These are phyloP conservation scores for Diaporthe nobilis DNA, from an alignment of 2,329 filamentous ascomycete genomes.

Conservation along the genomic window DNA sequence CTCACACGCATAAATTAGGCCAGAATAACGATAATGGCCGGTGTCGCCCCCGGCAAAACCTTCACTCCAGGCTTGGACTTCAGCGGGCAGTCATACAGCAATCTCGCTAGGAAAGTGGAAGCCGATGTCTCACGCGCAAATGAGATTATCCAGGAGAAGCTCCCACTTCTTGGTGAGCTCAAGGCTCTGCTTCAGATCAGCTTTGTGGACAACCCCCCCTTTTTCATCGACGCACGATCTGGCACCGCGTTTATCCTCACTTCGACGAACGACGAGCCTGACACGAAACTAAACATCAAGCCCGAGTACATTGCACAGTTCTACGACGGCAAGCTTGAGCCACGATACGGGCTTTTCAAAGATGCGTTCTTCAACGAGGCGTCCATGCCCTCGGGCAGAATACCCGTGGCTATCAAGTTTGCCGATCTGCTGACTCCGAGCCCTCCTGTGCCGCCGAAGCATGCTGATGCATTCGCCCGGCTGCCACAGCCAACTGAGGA, in stretches of 20 bases:
- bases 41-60: conserved; percentile 44
- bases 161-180: conserved; percentile 45
- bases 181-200: conserved; percentile 44
- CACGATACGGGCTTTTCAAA: conserved; percentile 48
- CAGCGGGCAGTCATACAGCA: conserved; percentile 43
- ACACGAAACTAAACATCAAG: conserved; percentile 46
- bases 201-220: conserved; percentile 43
- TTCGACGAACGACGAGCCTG: conserved; percentile 44
- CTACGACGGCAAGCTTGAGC: conserved; percentile 47
- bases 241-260: conserved; percentile 44
- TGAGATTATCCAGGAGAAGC: conserved; percentile 45
- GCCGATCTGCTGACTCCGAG: conserved; percentile 46
- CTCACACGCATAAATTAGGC: background rate
- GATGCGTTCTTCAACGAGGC: conserved; percentile 47
- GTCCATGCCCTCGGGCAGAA: conserved; percentile 45
- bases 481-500: conserved; percentile 53
- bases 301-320: conserved; percentile 47
- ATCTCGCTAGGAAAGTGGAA: conserved; percentile 41
- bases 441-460: conserved; percentile 42
- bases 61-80: conserved; percentile 45
- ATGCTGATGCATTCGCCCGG: conserved; percentile 56
- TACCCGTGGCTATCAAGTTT: conserved; percentile 47
- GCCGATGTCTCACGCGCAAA: conserved; percentile 41
- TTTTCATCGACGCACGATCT: conserved; percentile 47
- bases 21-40: conserved; percentile 42